Conservation (phyloP, 148 eudicot genomes). For the Nepenthes mirabilis region DNA sequence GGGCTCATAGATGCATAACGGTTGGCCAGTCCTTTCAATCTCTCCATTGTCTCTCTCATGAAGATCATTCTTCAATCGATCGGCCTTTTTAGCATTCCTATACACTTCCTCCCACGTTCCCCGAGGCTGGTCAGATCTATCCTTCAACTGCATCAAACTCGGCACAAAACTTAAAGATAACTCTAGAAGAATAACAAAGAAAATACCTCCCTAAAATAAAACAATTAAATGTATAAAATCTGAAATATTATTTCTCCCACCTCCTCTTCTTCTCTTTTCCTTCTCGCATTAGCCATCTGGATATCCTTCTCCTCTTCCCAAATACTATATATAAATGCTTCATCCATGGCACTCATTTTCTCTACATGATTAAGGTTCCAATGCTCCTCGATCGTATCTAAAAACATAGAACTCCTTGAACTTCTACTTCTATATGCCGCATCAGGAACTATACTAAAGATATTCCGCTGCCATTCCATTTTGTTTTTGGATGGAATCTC, state of each 20-base stretch:
- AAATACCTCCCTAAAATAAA: neutral
- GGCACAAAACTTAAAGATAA: slow-evolving; percentile 2
- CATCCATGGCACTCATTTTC: slow-evolving; percentile 17
- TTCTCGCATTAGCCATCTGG: slow-evolving; percentile 32
- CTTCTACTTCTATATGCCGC: slow-evolving; percentile 19
- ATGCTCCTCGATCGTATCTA: slow-evolving; percentile 40
- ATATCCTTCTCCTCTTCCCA: slow-evolving; percentile 70
- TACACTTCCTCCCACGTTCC: slow-evolving; percentile 87
- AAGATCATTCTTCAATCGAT: slow-evolving; percentile 53
- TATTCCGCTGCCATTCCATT: slow-evolving; percentile 64
- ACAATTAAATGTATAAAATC: neutral
- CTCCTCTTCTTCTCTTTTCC: slow-evolving; percentile 79
- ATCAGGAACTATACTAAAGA: slow-evolving; percentile 32
- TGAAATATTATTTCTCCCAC: slow-evolving; percentile 17
- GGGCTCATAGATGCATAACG: slow-evolving; percentile 85
- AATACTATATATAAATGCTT: slow-evolving; percentile 37
- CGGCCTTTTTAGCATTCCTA: slow-evolving; percentile 64
- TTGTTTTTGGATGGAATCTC: slow-evolving; percentile 42
- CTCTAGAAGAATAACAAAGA: slow-evolving; percentile 2
- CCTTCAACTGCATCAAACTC: slow-evolving; percentile 62
- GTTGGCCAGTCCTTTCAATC: slow-evolving; percentile 96
- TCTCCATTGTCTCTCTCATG: slow-evolving; percentile 93
- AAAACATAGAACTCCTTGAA: slow-evolving; percentile 16
- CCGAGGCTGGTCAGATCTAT: slow-evolving; percentile 72
- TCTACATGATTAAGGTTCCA: slow-evolving; percentile 20